Percentiles rank a stretch among this genome's conserved stretches.
These are phyloP conservation scores for Hirschioporus abietinus DNA, from an alignment of 768 basidiomycete genomes.

Conservation along the genomic window DNA sequence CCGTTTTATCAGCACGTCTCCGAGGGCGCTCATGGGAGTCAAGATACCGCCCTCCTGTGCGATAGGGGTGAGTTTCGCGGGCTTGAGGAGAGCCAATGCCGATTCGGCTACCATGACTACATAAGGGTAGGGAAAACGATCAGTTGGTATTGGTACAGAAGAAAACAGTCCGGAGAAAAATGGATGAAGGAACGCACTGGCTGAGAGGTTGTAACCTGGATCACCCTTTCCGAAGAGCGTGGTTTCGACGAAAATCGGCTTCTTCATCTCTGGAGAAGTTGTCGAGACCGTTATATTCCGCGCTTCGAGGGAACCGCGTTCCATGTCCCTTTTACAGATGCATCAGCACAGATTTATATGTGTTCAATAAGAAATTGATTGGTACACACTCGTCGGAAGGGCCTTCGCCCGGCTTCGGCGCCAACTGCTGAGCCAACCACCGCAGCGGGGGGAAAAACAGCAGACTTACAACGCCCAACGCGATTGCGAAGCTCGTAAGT, in stretches of 20 bases:
- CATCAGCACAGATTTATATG: slow-evolving; percentile 29
- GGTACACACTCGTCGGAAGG: slow-evolving; percentile 57
- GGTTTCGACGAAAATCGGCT: slow-evolving; percentile 46
- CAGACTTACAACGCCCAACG: not conserved
- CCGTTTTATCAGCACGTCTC: slow-evolving; percentile 66
- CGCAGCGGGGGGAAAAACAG: slow-evolving; percentile 37
- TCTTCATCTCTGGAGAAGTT: slow-evolving; percentile 31
- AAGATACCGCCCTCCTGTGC: slow-evolving; percentile 62
- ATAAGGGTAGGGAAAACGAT: not conserved
- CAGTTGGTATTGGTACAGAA: too few relatives aligned
- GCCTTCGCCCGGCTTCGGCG: slow-evolving; percentile 53
- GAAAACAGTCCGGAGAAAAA: not conserved
- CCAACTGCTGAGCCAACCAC: slow-evolving; percentile 45
- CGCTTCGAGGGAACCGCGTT: slow-evolving; percentile 54
- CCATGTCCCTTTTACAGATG: slow-evolving; percentile 39
- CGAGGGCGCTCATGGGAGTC: slow-evolving; percentile 80
- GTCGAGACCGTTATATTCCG: slow-evolving; percentile 69
- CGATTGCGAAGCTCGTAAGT: slow-evolving; percentile 33
- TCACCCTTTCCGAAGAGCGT: slow-evolving; percentile 65
- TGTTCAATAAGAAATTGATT: not conserved
- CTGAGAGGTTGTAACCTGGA: slow-evolving; percentile 63
- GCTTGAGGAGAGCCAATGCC: not conserved
- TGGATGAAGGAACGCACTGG: slow-evolving; percentile 33
- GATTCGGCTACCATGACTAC: not conserved
- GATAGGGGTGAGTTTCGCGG: not conserved